These are phyloP conservation scores for Houttuynia cordata DNA, from an alignment of 164 flowering plant genomes.

Conservation along the genomic window DNA sequence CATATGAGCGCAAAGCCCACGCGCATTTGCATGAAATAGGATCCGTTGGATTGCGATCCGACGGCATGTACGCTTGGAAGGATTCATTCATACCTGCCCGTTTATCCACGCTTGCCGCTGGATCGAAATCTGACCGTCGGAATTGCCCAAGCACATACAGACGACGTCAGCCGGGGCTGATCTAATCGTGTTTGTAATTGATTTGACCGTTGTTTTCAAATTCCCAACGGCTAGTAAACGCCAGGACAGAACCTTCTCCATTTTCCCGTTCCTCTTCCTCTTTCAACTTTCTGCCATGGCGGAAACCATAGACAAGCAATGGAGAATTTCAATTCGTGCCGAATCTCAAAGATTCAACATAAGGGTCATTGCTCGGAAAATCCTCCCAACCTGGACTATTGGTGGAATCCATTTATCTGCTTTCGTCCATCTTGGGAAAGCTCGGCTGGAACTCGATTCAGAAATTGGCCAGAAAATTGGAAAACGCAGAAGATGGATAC, in stretches of 20 bases:
- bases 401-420: background rate
- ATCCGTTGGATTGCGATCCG: too few species aligned
- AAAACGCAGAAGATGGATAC: background rate
- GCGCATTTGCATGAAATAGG: too few species aligned
- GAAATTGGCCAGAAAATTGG: background rate
- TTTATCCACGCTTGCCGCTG: too few species aligned
- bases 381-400: background rate
- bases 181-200: too few species aligned
- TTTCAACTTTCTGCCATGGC: background rate
- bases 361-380: background rate
- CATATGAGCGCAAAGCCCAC: too few species aligned
- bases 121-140: too few species aligned
- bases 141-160: too few species aligned
- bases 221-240: too few species aligned
- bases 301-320: background rate
- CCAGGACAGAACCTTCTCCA: background rate
- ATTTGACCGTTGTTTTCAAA: too few species aligned
- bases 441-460: background rate
- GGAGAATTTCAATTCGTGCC: background rate
- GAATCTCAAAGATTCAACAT: background rate
- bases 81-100: too few species aligned
- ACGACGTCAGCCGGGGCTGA: too few species aligned
- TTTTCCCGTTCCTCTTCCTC: background rate
- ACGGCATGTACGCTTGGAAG: too few species aligned
- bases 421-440: background rate